A percentile compares a stretch with the other conserved stretches of the same genome.
Evolutionary conservation across 2,329 filamentous ascomycete species (phyloP).

Genomic region (Fusarium equiseti): DNA sequence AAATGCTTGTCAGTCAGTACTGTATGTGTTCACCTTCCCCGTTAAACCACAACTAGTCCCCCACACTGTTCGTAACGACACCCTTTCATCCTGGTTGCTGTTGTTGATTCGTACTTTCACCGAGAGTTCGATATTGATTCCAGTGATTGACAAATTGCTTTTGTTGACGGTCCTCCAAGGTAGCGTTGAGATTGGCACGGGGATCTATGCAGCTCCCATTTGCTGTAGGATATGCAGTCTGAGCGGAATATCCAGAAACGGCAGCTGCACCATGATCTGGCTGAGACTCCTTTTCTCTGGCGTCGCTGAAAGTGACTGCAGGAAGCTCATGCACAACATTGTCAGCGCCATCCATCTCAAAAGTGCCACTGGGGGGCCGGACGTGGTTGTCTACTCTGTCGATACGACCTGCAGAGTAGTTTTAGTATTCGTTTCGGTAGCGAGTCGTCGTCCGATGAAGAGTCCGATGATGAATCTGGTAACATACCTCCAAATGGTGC

Average conservation of each 20-base stretch:
- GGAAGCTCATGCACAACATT: slow-evolving; percentile 52
- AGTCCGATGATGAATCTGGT: slow-evolving; percentile 5
- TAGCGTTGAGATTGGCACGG: slow-evolving; percentile 52
- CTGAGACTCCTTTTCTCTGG: slow-evolving; percentile 19
- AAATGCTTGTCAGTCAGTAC: slow-evolving; percentile 38
- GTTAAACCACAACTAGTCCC: slow-evolving; percentile 1
- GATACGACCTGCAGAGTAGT: slow-evolving; percentile 48
- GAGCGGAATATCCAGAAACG: slow-evolving; percentile 18
- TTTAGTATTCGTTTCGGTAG: slow-evolving; percentile 30
- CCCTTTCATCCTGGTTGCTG: neutral
- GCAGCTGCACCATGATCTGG: slow-evolving; percentile 11
- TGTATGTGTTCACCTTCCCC: neutral
- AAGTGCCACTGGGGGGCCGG: slow-evolving; percentile 47
- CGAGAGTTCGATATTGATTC: slow-evolving; percentile 51
- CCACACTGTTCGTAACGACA: neutral
- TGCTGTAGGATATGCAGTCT: slow-evolving; percentile 16
- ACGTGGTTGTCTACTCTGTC: slow-evolving; percentile 49
- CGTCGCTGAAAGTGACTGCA: slow-evolving; percentile 36
- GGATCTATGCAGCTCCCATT: slow-evolving; percentile 46
- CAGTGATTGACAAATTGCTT: slow-evolving; percentile 54
- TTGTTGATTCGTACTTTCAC: slow-evolving; percentile 9
- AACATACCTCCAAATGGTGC: slow-evolving; percentile 60
- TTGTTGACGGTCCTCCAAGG: slow-evolving; percentile 47
- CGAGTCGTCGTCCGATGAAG: neutral
- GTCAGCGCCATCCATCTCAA: slow-evolving; percentile 55